A percentile compares a stretch with the other conserved stretches of the same genome.
phyloP scores from a whole-genome alignment of 2,329 filamentous ascomycete genomes.

The Xylariales sp. region DNA sequence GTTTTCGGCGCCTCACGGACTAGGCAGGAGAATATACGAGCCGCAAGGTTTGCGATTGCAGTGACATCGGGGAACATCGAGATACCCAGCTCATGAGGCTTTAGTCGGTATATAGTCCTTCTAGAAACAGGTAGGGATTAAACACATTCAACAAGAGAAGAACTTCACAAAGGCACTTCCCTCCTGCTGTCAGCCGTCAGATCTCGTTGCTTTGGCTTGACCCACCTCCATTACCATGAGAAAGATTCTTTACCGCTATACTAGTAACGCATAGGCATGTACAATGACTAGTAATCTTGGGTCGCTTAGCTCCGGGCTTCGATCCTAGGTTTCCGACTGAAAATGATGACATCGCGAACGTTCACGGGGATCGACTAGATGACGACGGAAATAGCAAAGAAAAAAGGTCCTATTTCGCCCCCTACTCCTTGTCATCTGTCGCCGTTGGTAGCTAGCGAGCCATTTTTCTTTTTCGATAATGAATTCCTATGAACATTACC shows the following conservation, averaged over 20 bases:
- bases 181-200: background rate
- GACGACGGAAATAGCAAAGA: constrained; percentile 14
- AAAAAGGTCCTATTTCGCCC: constrained; percentile 25
- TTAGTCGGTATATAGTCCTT: constrained; percentile 29
- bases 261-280: background rate
- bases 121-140: constrained; percentile 5
- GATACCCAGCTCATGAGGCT: constrained; percentile 35
- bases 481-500: constrained; percentile 3
- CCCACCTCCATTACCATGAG: constrained; percentile 2
- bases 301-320: background rate
- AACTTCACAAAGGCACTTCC: background rate
- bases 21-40: constrained; percentile 25
- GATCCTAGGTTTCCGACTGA: background rate
- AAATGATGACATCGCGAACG: background rate
- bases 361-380: constrained; percentile 10
- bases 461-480: constrained; percentile 6
- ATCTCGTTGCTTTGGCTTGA: background rate
- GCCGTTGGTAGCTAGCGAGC: constrained; percentile 12
- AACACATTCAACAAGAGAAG: background rate
- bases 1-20: constrained; percentile 8
- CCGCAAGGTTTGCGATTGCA: constrained; percentile 27
- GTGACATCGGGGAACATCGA: constrained; percentile 17
- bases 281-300: constrained; percentile 5
- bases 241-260: background rate
- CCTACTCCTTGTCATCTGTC: background rate